Evolutionary conservation across 2,329 filamentous ascomycete species (phyloP), one percentile per base, ranked within the genome.

Genomic region (Penicillium hordei): DNA sequence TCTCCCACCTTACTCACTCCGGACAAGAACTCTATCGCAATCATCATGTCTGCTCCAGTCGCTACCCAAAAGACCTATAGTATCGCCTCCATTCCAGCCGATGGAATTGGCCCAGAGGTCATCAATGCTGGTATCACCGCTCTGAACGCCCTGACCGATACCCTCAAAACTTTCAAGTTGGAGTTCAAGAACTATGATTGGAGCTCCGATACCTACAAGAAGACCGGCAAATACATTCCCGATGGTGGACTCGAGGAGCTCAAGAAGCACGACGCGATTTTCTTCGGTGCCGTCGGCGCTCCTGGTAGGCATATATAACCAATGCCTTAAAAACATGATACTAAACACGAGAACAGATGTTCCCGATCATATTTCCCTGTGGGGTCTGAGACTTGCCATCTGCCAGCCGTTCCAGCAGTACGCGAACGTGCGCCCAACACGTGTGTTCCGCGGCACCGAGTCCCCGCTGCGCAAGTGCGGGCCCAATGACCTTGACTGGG

Each of bases 81-180:
- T 51, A 86, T 89, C 60, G 86, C 86, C n/a, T 81, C 79, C 31
- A 87, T 90, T 54, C 86, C 86, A 0, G 88, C 85, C 8, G 87
- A 90, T 67, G 87, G 87, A 53, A 89, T 90, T 59, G 87, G 88
- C 1, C 82, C 82, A 1, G 88, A 90, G 71, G 87, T 90, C 12
- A 83, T 88, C 71, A 76, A 81, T 33, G 85, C 85, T 1, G 86
- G 85, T 2, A 83, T 89, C 9, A 76, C 81, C 42, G 88, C 87
- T 0, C 73, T 90, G 50, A 79, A 85, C 45, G 68, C 71, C 13
- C 60, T 74, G 45, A 61, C 66, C 1, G 62, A 68, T 34, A 69
- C 81, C 1, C 74, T 86, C 1, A 78, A 82, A 39, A 80, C 81
- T 0, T 90, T 90, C 70, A 67, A 76, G 15, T 76, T 90, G 0